Evolutionary conservation across 345 rosid species (phyloP), one percentile per base, ranked within the genome.

Genomic region (Salix koriyanagi): DNA sequence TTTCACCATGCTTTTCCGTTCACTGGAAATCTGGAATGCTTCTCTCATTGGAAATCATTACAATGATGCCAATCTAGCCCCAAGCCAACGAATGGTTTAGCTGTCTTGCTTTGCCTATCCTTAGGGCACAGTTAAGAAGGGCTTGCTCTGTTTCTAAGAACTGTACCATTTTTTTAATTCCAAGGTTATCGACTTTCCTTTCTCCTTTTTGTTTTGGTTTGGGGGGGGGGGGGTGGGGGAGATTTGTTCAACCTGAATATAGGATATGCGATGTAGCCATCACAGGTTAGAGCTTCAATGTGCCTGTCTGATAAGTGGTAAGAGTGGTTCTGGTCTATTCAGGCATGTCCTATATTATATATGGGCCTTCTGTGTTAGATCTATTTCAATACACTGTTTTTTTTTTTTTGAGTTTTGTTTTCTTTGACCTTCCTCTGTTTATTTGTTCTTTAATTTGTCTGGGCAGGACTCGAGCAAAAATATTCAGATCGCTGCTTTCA

Each of bases 381-480:
- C 37, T 66, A 36, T 50, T 8, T 46, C 14, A 15, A 41, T 2
- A 66, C 9, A 0, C 8, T 12, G 7, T 36, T 30, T 65, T 14
- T 30, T 18, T 1, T 1, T 30, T 30, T 30, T 30, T 30, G 30
- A 34, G 19, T 13, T 14, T 26, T 0, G 2, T 26, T 26, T 37
- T 28, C 19, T 6, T 65, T 65, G 68, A 56, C 44, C 46, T 41
- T 4, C 32, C 42, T 74, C 69, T 48, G 67, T 50, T 67, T 41
- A 44, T 67, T 14, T 34, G 67, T 58, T 71, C 78, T 65, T 46
- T 62, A 71, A 37, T 61, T 62, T 72, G 52, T 77, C 61, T 77
- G 80, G 70, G 82, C 91, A 95, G 98, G 99, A 95, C 79, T 89
- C 98, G 1, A 95, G 98, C 91, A 91, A 89, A 87, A 95, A 91